Evolutionary conservation across 306 rosid genomes (phyloP).

Genomic region (Quercus agrifolia): DNA sequence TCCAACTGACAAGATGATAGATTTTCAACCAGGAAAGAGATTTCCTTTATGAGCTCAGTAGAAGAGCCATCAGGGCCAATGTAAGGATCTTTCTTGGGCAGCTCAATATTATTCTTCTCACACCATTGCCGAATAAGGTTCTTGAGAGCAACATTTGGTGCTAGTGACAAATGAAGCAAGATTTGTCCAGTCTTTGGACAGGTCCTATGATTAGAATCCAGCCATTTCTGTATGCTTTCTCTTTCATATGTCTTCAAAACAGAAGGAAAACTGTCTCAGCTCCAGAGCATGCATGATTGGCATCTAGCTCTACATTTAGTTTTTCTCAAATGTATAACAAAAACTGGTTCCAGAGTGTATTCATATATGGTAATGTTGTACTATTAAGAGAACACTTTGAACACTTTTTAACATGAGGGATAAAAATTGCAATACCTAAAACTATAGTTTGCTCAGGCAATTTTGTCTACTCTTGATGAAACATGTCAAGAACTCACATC

Average conservation of each 20-base stretch:
- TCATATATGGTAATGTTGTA: background rate
- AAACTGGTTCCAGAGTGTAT: background rate
- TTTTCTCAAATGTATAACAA: no score
- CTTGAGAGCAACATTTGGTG: slow-evolving; percentile 54
- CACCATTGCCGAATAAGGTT: slow-evolving; percentile 71
- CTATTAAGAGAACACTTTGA: background rate
- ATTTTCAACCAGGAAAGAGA: slow-evolving; percentile 48
- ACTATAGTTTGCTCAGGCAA: background rate
- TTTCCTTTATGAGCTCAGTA: slow-evolving; percentile 37
- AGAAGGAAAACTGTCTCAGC: background rate
- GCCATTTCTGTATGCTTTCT: slow-evolving; percentile 86
- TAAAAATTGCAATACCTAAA: background rate
- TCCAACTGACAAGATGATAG: slow-evolving; percentile 50
- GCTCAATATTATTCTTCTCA: slow-evolving; percentile 47
- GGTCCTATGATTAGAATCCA: slow-evolving; percentile 51
- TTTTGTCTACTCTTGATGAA: background rate
- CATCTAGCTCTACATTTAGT: no score
- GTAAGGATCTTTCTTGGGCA: slow-evolving; percentile 41
- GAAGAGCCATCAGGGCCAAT: slow-evolving; percentile 28
- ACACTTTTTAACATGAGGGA: background rate
- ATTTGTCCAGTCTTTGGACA: slow-evolving; percentile 57
- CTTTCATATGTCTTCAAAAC: slow-evolving; percentile 68
- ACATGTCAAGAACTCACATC: background rate
- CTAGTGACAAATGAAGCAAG: slow-evolving; percentile 45
- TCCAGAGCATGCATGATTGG: background rate